Conservation (phyloP, 495 filamentous ascomycete genomes). For the Hypoxylon lenormandii region DNA sequence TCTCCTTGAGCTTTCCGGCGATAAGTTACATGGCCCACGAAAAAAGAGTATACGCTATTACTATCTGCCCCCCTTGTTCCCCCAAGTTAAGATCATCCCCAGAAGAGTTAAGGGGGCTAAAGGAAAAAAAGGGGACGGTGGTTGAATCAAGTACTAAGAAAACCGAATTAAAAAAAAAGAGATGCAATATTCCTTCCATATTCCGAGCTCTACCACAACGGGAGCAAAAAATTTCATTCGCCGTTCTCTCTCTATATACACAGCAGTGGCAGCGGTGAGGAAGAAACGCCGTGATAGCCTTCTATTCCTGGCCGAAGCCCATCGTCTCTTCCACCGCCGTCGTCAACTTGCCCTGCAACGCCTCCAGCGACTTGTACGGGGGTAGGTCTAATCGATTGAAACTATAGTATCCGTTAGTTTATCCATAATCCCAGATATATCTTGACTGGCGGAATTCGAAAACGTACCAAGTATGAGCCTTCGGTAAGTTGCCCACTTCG, state of each 20-base stretch:
- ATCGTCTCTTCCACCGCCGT: conserved; percentile 99
- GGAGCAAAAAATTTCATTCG: conserved; percentile 40
- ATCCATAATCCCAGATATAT: conserved; percentile 8
- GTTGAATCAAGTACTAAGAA: background rate
- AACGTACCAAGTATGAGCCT: conserved; percentile 96
- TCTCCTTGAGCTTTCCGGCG: no score
- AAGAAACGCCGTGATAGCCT: conserved; percentile 35
- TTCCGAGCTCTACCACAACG: conserved; percentile 20
- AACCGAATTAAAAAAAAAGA: conserved; percentile 22
- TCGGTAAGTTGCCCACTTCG: conserved; percentile 87
- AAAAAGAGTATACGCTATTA: no score
- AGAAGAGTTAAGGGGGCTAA: background rate
- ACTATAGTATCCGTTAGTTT: conserved; percentile 65
- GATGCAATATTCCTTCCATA: conserved; percentile 37
- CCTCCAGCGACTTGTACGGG: conserved; percentile 88
- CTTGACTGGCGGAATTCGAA: background rate
- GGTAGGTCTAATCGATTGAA: conserved; percentile 98
- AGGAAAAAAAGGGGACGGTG: background rate
- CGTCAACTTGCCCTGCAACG: conserved; percentile 86
- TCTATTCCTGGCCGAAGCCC: conserved; percentile 96
- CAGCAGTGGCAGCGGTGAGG: conserved; percentile 1
- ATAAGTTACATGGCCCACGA: no score
- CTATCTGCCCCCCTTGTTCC: no score
- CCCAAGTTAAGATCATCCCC: no score
- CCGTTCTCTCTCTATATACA: conserved; percentile 47